These are phyloP conservation scores for Euphrasia confusa DNA, from an alignment of 257 asterid species.

Conservation along the genomic window DNA sequence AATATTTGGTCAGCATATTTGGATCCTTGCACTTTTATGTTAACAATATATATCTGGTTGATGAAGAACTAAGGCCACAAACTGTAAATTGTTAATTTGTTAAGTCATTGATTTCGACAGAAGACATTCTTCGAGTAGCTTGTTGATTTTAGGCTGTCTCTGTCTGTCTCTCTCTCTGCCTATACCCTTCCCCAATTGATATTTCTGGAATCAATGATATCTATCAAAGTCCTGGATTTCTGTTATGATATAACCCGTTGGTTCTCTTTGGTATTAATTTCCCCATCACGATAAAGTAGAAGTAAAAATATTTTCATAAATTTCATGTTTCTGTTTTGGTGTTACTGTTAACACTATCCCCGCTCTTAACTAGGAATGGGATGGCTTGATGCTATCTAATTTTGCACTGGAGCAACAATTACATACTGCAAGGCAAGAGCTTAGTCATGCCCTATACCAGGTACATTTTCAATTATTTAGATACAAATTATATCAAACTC, in stretches of 20 bases:
- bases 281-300: conserved; percentile 1
- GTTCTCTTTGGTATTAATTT: conserved; percentile 11
- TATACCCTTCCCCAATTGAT: not conserved
- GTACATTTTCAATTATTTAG: conserved; percentile 30
- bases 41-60: too few relatives aligned
- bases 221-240: not conserved
- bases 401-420: conserved; percentile 90
- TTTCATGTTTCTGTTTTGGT: conserved; percentile 13
- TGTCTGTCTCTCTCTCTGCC: not conserved
- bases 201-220: conserved; percentile 1
- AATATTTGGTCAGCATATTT: not conserved
- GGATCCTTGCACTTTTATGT: not conserved
- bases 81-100: not conserved
- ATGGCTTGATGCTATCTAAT: conserved; percentile 93
- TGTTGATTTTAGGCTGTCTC: not conserved
- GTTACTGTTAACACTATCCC: not conserved
- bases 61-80: not conserved
- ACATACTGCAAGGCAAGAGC: conserved; percentile 95
- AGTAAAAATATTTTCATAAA: not conserved
- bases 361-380: conserved; percentile 71
- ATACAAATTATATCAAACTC: not conserved
- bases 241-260: not conserved
- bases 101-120: not conserved
- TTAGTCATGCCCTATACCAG: conserved; percentile 97
- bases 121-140: not conserved